These are phyloP conservation scores for Dipodascus albidus DNA, from an alignment of 805 yeast species.

Conservation along the genomic window DNA sequence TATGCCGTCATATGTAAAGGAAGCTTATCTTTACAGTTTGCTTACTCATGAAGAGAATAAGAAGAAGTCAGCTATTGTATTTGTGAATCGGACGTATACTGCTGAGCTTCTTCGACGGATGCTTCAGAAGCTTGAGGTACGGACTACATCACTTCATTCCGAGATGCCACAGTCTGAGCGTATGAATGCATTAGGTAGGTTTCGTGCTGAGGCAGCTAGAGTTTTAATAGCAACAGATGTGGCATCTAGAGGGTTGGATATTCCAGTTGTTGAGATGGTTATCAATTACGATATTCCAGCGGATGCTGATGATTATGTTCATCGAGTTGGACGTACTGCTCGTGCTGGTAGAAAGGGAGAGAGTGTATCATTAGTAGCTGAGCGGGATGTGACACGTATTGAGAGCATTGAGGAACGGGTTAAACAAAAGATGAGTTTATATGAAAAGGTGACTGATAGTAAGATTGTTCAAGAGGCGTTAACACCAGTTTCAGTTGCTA, in stretches of 20 bases:
- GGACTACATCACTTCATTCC: constrained; percentile 86
- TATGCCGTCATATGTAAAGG: constrained; percentile 82
- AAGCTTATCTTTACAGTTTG: constrained; percentile 68
- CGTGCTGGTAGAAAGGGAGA: constrained; percentile 92
- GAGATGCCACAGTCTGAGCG: constrained; percentile 91
- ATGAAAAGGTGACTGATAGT: constrained; percentile 61
- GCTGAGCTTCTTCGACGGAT: constrained; percentile 83
- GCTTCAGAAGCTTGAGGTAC: constrained; percentile 56
- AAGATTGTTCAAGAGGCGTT: constrained; percentile 64
- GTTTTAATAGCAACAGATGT: constrained; percentile 93
- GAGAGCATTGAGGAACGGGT: constrained; percentile 81
- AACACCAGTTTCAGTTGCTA: constrained; percentile 63
- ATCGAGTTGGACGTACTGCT: constrained; percentile 97
- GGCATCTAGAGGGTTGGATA: constrained; percentile 94
- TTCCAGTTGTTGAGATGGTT: constrained; percentile 84
- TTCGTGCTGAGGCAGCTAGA: constrained; percentile 89
- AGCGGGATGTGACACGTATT: constrained; percentile 71
- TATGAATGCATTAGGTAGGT: constrained; percentile 81
- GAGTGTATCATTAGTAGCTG: constrained; percentile 71
- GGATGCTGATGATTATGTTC: constrained; percentile 93
- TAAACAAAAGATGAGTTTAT: constrained; percentile 66
- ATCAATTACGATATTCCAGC: constrained; percentile 89
- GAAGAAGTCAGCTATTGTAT: constrained; percentile 67
- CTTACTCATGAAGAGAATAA: constrained; percentile 50
- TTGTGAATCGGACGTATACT: constrained; percentile 81